Evolutionary conservation across 495 filamentous ascomycete genomes (phyloP), one percentile per base, ranked within the genome.

Genomic region (Penicillium arizonense): DNA sequence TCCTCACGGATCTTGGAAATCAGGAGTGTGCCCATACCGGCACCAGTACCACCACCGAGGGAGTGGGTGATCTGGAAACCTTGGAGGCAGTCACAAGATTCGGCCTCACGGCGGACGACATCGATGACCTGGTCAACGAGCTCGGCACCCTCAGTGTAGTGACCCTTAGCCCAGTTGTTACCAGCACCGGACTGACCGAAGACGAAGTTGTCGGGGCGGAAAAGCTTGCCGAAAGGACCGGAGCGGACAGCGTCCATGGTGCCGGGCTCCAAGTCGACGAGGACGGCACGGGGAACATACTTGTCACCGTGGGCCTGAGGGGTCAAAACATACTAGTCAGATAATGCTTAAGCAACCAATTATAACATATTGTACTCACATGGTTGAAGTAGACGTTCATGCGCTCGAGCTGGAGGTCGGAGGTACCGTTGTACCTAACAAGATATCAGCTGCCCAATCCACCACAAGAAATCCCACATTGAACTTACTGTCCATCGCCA

Each of bases 321-420:
- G 32, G 21, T 43, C 28, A 49, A 54, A 55, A 33, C 57, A 62
- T 58, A 14, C 66, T 48, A 21, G 47, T 48, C 32, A 45, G 44
- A 49, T n/a, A 10, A 36, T 33, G 38, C 38, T 7, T 2, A 8
- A 7, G 18, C 10, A n/a, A 10, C 11, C 4, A 39, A 39, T 44
- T 24, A 13, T 4, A 39, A 26, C 30, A 23, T 7, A 28, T 40
- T 20, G 33, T 35, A 74, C 79, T 50, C 73, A 96, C 93, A 88
- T 97, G 90, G 80, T 97, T 99, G 86, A 99, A 99, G 86, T 99
- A 99, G 75, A 99, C 94, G 79, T 92, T 99, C 93, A 99, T 96
- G 69, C 94, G 93, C 87, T 99, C 94, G 55, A 97, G 82, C 82
- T 99, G 94, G 71, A 99, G 91, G 77, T 97, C 94, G 47, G 93